Conservation (phyloP, 345 rosid genomes). For the Lenwebbia sp. region DNA sequence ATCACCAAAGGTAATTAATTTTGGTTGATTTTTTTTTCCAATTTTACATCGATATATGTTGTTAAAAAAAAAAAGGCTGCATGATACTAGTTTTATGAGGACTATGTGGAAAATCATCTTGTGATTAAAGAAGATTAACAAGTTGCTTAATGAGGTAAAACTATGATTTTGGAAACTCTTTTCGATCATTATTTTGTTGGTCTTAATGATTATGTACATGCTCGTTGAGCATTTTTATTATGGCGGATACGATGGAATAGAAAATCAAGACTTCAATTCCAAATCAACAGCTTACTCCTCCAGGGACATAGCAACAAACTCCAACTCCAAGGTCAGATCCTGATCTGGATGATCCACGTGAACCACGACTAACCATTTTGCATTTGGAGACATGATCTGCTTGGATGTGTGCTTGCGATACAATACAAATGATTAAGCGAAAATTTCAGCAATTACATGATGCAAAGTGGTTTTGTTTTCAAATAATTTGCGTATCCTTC, state of each 20-base stretch:
- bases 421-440: background rate
- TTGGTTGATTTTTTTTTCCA: background rate
- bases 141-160: background rate
- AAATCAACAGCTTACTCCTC: background rate
- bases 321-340: background rate
- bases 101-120: background rate
- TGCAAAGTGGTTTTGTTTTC: background rate
- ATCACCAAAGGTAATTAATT: background rate
- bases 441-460: background rate
- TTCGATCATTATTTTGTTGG: background rate
- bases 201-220: background rate
- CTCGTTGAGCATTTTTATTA: background rate
- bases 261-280: background rate
- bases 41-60: background rate
- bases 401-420: background rate
- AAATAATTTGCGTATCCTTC: background rate
- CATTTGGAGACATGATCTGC: background rate
- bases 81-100: background rate
- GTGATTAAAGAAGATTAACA: too few species aligned
- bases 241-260: background rate
- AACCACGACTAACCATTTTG: background rate
- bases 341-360: background rate
- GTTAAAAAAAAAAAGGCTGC: background rate
- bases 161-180: background rate
- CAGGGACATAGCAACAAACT: background rate